These are phyloP conservation scores for Cryptosporidium muris DNA, from an alignment of 169 alveolate species.

Conservation along the genomic window DNA sequence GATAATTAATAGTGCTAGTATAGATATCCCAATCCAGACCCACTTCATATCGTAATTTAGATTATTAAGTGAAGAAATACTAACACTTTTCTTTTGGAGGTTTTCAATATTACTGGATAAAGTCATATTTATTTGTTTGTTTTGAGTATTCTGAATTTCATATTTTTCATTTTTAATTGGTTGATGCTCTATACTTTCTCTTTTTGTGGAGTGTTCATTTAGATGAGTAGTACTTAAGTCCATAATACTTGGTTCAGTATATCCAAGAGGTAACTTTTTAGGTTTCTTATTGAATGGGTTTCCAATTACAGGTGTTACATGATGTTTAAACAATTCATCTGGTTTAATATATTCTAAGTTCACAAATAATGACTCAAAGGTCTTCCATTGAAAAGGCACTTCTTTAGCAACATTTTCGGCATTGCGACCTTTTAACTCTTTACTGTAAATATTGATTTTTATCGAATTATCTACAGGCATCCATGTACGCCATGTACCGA, in stretches of 20 bases:
- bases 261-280: no score
- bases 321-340: slow-evolving; percentile 28
- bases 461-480: slow-evolving; percentile 35
- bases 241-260: slow-evolving; percentile 1
- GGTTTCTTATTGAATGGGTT: neutral
- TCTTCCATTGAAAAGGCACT: slow-evolving; percentile 40
- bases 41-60: no score
- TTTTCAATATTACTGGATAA: no score
- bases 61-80: no score
- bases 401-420: slow-evolving; percentile 30
- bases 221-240: slow-evolving; percentile 14
- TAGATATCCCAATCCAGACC: no score
- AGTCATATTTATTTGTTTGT: no score
- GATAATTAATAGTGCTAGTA: no score
- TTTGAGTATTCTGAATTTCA: neutral
- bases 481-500: slow-evolving; percentile 63
- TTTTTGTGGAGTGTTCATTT: no score
- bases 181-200: no score
- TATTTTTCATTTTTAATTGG: neutral
- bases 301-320: slow-evolving; percentile 55
- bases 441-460: slow-evolving; percentile 32
- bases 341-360: slow-evolving; percentile 61
- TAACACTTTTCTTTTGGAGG: no score
- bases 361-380: slow-evolving; percentile 37
- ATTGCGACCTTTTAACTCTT: slow-evolving; percentile 32